Percentiles rank a stretch among this genome's conserved stretches.
Conservation (phyloP, 805 yeast genomes). For the Starmera dryadoides region DNA sequence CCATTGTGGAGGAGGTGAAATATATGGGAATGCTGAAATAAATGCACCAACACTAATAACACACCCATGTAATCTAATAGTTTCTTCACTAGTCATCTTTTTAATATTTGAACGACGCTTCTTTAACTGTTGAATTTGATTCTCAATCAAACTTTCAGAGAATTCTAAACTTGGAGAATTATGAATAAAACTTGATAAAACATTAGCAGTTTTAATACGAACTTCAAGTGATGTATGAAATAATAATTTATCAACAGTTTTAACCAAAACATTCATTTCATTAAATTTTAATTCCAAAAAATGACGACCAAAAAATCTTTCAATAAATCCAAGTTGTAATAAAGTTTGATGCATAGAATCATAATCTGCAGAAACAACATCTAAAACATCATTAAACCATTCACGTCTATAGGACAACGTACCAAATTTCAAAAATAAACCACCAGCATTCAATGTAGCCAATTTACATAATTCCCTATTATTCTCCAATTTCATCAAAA, state of each 20-base stretch:
- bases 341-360: constrained; percentile 54
- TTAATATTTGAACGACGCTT: constrained; percentile 16
- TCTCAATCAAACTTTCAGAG: constrained; percentile 32
- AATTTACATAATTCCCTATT: constrained; percentile 78
- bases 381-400: constrained; percentile 34
- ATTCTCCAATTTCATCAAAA: constrained; percentile 52
- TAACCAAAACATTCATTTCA: constrained; percentile 44
- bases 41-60: constrained; percentile 84
- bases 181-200: constrained; percentile 78
- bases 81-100: constrained; percentile 33
- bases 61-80: constrained; percentile 67
- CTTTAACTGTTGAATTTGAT: constrained; percentile 18
- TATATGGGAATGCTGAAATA: constrained; percentile 83
- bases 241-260: constrained; percentile 43
- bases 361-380: constrained; percentile 29
- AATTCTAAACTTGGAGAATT: constrained; percentile 29
- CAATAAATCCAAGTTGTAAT: constrained; percentile 61
- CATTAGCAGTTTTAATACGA: constrained; percentile 62
- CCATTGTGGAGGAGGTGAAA: constrained; percentile 90
- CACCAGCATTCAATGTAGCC: constrained; percentile 49
- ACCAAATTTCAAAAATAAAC: constrained; percentile 38
- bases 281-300: constrained; percentile 41
- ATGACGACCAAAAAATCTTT: constrained; percentile 65
- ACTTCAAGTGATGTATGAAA: constrained; percentile 66
- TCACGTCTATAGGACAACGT: constrained; percentile 36